Conservation (phyloP, 176 grass and related monocot species). For the bread wheat (Triticum aestivum) region DNA sequence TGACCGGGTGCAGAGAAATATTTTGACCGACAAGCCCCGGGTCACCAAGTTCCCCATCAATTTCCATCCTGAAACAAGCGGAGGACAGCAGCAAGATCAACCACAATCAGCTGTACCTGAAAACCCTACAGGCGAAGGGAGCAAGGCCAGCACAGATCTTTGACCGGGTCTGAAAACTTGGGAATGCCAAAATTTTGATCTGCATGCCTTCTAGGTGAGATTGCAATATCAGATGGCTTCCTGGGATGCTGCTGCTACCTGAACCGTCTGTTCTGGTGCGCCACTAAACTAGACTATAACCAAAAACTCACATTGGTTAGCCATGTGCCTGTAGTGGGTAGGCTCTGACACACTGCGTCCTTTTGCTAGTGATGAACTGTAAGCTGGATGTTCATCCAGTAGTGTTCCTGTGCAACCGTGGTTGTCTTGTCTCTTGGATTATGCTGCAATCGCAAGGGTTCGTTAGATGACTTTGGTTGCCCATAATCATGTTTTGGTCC, state of each 20-base stretch:
- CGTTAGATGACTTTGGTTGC: background rate
- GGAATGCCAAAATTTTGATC: slow-evolving; percentile 20
- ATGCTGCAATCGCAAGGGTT: background rate
- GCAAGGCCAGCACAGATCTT: slow-evolving; percentile 25
- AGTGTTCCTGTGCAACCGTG: background rate
- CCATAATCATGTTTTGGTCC: background rate
- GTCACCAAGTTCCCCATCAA: slow-evolving; percentile 98
- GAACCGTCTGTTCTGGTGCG: slow-evolving; percentile 28
- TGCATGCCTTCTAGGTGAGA: slow-evolving; percentile 12
- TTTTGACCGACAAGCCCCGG: slow-evolving; percentile 86
- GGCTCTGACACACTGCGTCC: slow-evolving; percentile 21
- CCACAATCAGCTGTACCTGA: slow-evolving; percentile 48
- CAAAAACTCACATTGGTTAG: background rate
- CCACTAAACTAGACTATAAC: slow-evolving; percentile 12
- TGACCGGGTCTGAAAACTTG: background rate
- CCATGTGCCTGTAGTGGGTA: slow-evolving; percentile 19
- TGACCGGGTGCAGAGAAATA: slow-evolving; percentile 83
- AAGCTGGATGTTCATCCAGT: background rate
- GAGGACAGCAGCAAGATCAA: slow-evolving; percentile 53
- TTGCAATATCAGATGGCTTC: slow-evolving; percentile 19
- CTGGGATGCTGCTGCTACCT: slow-evolving; percentile 10
- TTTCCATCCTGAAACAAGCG: slow-evolving; percentile 80
- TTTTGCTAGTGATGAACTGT: slow-evolving; percentile 19
- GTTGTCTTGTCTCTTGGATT: background rate
- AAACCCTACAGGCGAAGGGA: slow-evolving; percentile 38